Evolutionary conservation across 345 rosid genomes (phyloP).

Genomic region (Reutealis trisperma): DNA sequence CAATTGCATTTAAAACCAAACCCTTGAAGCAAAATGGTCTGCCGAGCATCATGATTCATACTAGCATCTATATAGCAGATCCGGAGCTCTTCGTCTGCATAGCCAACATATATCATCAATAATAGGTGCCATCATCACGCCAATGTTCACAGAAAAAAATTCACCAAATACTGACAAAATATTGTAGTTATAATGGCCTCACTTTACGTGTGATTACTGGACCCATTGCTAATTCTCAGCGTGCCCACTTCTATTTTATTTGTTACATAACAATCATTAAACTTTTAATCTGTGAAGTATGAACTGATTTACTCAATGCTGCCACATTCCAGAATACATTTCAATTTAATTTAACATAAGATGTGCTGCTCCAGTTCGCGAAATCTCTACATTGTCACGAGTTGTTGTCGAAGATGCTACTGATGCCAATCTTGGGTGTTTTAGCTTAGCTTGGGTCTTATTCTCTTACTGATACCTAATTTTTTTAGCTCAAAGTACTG

Average conservation of each 20-base stretch:
- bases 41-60: slow-evolving; percentile 67
- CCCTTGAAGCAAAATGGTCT: slow-evolving; percentile 58
- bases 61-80: slow-evolving; percentile 85
- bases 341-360: too few relatives aligned
- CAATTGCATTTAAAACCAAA: slow-evolving; percentile 77
- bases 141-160: background rate
- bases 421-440: too few relatives aligned
- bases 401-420: too few relatives aligned
- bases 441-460: too few relatives aligned
- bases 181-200: background rate
- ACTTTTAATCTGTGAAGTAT: too few relatives aligned
- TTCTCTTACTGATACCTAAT: too few relatives aligned
- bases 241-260: too few relatives aligned
- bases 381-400: background rate
- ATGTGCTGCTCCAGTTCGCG: background rate
- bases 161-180: background rate
- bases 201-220: background rate
- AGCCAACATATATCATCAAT: background rate
- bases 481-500: background rate
- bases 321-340: too few relatives aligned
- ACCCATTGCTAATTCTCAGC: background rate
- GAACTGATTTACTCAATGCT: too few relatives aligned
- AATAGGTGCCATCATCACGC: background rate
- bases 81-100: slow-evolving; percentile 82
- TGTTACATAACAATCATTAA: too few relatives aligned